phyloP scores from a whole-genome alignment of 495 filamentous ascomycete species.

The Xylaria nigripes region DNA sequence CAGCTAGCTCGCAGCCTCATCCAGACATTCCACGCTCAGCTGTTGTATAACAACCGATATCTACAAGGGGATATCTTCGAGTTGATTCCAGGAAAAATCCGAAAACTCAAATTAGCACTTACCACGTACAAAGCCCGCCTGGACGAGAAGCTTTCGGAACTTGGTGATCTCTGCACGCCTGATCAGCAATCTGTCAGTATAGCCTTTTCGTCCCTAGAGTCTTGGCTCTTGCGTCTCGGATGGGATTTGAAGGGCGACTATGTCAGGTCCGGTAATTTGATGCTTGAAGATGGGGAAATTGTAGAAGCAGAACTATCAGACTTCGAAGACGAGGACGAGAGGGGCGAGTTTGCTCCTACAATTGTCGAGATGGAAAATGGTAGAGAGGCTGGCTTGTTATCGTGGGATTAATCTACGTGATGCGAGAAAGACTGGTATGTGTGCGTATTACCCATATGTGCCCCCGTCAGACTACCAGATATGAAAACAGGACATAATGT shows the following conservation, averaged over 20 bases:
- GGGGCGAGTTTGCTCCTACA: conserved; percentile 77
- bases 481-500: background rate
- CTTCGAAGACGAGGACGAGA: conserved; percentile 73
- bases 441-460: no score
- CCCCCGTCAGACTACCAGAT: no score
- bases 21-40: conserved; percentile 56
- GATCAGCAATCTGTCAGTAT: conserved; percentile 29
- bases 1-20: conserved; percentile 54
- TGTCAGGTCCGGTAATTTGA: conserved; percentile 47
- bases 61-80: conserved; percentile 50
- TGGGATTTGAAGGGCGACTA: conserved; percentile 40
- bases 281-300: conserved; percentile 66
- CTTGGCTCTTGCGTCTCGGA: conserved; percentile 34
- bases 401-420: conserved; percentile 24
- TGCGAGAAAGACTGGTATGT: background rate
- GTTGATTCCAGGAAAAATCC: conserved; percentile 30
- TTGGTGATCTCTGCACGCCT: conserved; percentile 21
- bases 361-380: conserved; percentile 62
- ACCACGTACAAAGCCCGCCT: conserved; percentile 37
- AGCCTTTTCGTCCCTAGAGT: conserved; percentile 37
- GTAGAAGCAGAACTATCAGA: conserved; percentile 70
- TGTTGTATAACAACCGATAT: conserved; percentile 59
- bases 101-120: conserved; percentile 30
- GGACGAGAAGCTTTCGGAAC: conserved; percentile 25
- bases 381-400: conserved; percentile 41